A percentile compares a stretch with the other conserved stretches of the same genome.
phyloP scores from a whole-genome alignment of 805 yeast species.

The Saccharomycopsis sp. region DNA sequence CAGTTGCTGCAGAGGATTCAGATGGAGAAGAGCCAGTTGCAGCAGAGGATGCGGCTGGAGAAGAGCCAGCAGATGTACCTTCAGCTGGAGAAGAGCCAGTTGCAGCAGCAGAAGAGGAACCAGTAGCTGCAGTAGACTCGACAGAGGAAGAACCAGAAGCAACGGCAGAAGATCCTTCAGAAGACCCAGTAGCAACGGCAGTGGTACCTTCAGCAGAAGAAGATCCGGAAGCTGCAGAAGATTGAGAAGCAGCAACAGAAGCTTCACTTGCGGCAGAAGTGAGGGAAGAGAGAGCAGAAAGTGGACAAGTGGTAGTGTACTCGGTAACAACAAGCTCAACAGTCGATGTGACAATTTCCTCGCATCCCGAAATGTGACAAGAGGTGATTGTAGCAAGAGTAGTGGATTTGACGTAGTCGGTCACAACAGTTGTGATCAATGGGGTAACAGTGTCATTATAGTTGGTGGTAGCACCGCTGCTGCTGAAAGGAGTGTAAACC shows the following conservation, averaged over 20 bases:
- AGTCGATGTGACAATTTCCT: background rate
- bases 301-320: conserved; percentile 7
- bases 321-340: background rate
- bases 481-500: too few relatives aligned
- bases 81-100: conserved; percentile 6
- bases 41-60: conserved; percentile 16
- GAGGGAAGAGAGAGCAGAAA: background rate
- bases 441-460: background rate
- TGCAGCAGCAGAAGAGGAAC: conserved; percentile 18
- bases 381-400: background rate
- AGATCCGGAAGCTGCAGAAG: background rate
- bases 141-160: conserved; percentile 16
- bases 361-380: background rate
- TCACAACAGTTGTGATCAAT: background rate
- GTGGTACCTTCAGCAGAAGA: background rate
- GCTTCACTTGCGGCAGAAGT: background rate
- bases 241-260: background rate
- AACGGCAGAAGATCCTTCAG: conserved; percentile 8
- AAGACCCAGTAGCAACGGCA: background rate
- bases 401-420: background rate
- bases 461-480: too few relatives aligned
- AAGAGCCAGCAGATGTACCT: conserved; percentile 21
- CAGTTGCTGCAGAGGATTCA: conserved; percentile 17
- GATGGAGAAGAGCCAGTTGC: conserved; percentile 20
- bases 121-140: conserved; percentile 20